Conservation (phyloP, 257 asterid species). For the Lavandula angustifolia region DNA sequence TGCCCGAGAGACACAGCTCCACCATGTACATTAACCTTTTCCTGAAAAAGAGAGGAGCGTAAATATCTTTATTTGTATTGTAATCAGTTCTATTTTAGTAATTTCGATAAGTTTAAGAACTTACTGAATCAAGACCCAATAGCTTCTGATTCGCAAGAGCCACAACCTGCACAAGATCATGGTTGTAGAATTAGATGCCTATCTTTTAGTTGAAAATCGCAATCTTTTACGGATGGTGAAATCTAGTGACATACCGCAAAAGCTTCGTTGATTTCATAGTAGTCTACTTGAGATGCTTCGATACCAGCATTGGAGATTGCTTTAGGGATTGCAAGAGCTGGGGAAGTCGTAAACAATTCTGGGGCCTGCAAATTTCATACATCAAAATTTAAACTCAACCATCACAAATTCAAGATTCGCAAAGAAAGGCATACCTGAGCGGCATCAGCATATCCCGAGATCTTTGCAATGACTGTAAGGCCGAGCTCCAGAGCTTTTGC, state of each 20-base stretch:
- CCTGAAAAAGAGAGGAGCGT: slow-evolving; percentile 52
- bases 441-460: slow-evolving; percentile 94
- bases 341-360: slow-evolving; percentile 89
- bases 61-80: background rate
- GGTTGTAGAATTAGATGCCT: slow-evolving; percentile 18
- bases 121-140: slow-evolving; percentile 67
- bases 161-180: slow-evolving; percentile 66
- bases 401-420: slow-evolving; percentile 25
- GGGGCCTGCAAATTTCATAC: slow-evolving; percentile 68
- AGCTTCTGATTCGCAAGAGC: slow-evolving; percentile 97
- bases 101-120: slow-evolving; percentile 32
- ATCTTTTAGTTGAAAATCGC: background rate
- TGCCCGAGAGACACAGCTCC: slow-evolving; percentile 98
- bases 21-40: slow-evolving; percentile 82
- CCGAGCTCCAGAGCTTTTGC: slow-evolving; percentile 82
- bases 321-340: slow-evolving; percentile 95
- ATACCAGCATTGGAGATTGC: slow-evolving; percentile 84
- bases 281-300: slow-evolving; percentile 83
- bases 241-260: slow-evolving; percentile 61
- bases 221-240: slow-evolving; percentile 24
- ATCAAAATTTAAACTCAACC: slow-evolving; percentile 20
- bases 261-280: slow-evolving; percentile 95
- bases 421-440: slow-evolving; percentile 65
- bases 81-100: background rate
- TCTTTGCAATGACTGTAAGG: slow-evolving; percentile 78